Evolutionary conservation across 2,329 filamentous ascomycete species (phyloP), one percentile per base, ranked within the genome.

Genomic region (Xylariaceae sp.): DNA sequence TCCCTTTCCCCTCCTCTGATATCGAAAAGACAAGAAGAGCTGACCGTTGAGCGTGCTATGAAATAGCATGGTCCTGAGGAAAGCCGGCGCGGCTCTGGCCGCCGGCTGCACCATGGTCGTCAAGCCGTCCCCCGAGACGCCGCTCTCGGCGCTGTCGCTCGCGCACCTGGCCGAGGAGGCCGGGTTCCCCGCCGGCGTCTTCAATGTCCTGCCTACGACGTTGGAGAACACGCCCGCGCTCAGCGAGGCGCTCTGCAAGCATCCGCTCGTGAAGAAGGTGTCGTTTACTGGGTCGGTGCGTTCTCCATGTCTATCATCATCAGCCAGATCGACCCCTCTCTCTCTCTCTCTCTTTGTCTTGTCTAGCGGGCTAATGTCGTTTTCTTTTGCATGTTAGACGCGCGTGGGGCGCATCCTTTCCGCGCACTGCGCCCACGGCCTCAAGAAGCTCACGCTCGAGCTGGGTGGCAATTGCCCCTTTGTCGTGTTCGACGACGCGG

Each of bases 101-200:
- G 88, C 88, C 2, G 88, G 88, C 1, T 90, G 88, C 67, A 87
- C 88, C 1, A 90, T 93, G 84, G 79, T 93, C 16, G 79, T 84
- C 16, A 91, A 91, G 73, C 86, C 88, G 2, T 87, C 84, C 3
- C 88, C 88, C 0, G 88, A 91, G 70, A 86, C 84, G 1, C 84
- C 84, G 0, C 75, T 87, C 32, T 81, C 81, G 1, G 79, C 81
- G 0, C 70, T 86, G 16, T 76, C 79, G 2, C 67, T 87, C n/a
- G 83, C 77, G 7, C 68, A 78, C 67, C 70, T 87, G 29, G 83
- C 83, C 0, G 76, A 82, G 43, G 81, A 86, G 19, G 90, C 91
- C 1, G 91, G 90, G 0, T 88, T 93, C 42, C 90, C 90, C 0
- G 83, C 85, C 41, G 90, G 90, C 2, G 88, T 87, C 0, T 80